Conservation (phyloP, 768 basidiomycete genomes). For the Polyporus arcularius region DNA sequence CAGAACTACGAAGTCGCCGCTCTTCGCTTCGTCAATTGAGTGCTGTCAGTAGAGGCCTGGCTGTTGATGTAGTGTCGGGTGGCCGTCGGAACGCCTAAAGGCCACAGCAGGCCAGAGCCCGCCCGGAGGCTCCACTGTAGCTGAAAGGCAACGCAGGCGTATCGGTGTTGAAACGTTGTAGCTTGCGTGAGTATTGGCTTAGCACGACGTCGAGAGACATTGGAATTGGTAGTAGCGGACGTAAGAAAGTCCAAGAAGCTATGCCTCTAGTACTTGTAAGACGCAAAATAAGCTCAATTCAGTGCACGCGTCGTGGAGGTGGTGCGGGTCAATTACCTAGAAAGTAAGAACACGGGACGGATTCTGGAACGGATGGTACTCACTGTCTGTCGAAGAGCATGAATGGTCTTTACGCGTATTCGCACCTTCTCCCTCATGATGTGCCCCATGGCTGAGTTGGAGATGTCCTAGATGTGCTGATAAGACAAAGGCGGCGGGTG, state of each 20-base stretch:
- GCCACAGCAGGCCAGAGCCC: background rate
- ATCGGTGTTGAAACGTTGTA: background rate
- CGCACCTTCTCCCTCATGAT: no score
- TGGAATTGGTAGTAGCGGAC: background rate
- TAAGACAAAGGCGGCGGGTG: no score
- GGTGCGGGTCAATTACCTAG: background rate
- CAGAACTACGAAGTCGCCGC: background rate
- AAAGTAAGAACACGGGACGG: background rate
- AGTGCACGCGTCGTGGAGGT: background rate
- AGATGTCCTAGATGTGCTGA: no score
- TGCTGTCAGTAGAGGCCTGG: background rate
- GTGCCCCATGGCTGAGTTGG: no score
- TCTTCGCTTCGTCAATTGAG: background rate
- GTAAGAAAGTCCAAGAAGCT: background rate
- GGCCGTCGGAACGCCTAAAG: constrained; percentile 5
- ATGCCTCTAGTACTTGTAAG: background rate
- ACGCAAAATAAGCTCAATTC: background rate
- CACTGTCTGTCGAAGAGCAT: background rate
- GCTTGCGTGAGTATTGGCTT: background rate
- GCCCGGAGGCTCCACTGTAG: background rate
- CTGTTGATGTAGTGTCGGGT: background rate
- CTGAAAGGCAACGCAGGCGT: background rate
- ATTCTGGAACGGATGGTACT: background rate
- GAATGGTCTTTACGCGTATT: background rate
- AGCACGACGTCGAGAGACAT: background rate